phyloP scores from a whole-genome alignment of 768 basidiomycete genomes.

The Boletus rufocinnamomeus region DNA sequence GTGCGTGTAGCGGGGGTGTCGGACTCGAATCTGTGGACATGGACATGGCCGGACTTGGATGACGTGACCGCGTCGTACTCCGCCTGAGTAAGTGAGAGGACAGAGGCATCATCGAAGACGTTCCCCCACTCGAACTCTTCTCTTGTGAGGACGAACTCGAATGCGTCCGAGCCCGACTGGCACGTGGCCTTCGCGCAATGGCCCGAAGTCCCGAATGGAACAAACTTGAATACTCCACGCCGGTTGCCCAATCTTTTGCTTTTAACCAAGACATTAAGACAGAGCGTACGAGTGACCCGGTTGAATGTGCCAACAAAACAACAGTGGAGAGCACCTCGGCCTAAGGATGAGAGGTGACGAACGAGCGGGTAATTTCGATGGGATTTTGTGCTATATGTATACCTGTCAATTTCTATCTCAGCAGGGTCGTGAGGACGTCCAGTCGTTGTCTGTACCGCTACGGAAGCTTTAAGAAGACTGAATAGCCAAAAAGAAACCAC shows the following conservation, averaged over 20 bases:
- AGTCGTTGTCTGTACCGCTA: background rate
- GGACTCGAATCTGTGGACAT: slow-evolving; percentile 9
- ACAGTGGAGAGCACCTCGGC: background rate
- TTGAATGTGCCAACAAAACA: background rate
- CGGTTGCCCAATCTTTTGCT: slow-evolving; percentile 31
- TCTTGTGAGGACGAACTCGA: slow-evolving; percentile 12
- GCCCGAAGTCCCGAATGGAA: slow-evolving; percentile 39
- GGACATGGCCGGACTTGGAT: slow-evolving; percentile 1
- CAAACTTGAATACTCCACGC: slow-evolving; percentile 36
- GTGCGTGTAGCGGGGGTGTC: background rate
- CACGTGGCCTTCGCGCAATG: slow-evolving; percentile 26
- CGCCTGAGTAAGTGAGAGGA: slow-evolving; percentile 15
- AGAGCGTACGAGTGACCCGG: background rate
- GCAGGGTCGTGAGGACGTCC: slow-evolving; percentile 13
- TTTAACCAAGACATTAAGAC: slow-evolving; percentile 34
- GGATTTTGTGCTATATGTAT: slow-evolving; percentile 31
- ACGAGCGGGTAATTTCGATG: background rate
- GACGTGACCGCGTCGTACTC: slow-evolving; percentile 3
- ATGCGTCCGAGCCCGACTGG: slow-evolving; percentile 1
- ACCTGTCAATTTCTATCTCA: slow-evolving; percentile 18
- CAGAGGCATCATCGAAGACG: slow-evolving; percentile 1
- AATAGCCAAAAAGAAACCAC: slow-evolving; percentile 16
- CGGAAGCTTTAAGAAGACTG: slow-evolving; percentile 8
- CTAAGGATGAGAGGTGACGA: background rate
- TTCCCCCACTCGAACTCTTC: background rate